These are phyloP conservation scores for Catenaria anguillulae DNA, from an alignment of 371 early-diverging fungal genomes.

Conservation along the genomic window DNA sequence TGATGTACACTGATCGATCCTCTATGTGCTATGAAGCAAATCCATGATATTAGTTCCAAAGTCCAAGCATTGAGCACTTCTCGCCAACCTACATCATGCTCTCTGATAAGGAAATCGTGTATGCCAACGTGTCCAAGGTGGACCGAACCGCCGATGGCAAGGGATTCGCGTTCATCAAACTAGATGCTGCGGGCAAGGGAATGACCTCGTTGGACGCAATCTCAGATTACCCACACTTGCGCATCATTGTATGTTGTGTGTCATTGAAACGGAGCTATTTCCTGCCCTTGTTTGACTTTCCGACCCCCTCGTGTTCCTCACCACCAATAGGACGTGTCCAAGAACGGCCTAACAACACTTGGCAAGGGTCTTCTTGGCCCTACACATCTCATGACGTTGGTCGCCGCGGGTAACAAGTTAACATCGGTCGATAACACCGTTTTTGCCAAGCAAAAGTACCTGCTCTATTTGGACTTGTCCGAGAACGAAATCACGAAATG, in stretches of 20 bases:
- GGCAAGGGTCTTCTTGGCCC: too few species aligned
- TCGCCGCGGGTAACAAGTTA: background rate
- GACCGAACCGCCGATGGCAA: slow-evolving; percentile 3
- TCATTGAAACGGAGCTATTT: too few species aligned
- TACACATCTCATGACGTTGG: slow-evolving; percentile 1
- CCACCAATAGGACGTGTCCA: background rate
- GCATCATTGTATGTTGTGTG: background rate
- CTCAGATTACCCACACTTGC: background rate
- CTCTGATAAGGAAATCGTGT: slow-evolving; percentile 1
- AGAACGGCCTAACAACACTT: too few species aligned
- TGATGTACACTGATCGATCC: too few species aligned
- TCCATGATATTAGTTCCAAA: too few species aligned
- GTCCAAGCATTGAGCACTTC: too few species aligned
- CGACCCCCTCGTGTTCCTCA: too few species aligned
- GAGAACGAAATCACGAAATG: background rate
- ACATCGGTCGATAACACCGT: background rate
- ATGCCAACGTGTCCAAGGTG: background rate
- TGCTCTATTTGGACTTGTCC: background rate
- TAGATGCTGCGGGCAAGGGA: background rate
- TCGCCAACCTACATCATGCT: too few species aligned
- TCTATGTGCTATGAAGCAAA: too few species aligned
- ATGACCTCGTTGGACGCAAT: background rate
- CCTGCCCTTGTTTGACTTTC: background rate
- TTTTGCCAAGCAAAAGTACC: background rate
- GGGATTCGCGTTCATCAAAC: background rate